These are phyloP conservation scores for Colletotrichum acutatum DNA, from an alignment of 2,329 filamentous ascomycete genomes.

Conservation along the genomic window DNA sequence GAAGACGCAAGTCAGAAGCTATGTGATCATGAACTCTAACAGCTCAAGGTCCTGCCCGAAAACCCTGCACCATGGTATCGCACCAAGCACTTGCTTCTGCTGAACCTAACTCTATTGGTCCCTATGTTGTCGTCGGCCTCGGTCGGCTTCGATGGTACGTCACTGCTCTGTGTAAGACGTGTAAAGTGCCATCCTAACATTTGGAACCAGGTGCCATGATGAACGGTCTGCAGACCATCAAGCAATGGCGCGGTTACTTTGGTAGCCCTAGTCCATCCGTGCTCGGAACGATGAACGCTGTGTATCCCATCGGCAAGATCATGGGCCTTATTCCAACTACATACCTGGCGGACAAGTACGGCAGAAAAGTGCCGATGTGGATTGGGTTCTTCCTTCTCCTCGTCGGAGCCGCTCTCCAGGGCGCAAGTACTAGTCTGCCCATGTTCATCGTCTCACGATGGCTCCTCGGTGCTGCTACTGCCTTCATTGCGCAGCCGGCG, in stretches of 20 bases:
- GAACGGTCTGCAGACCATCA: constrained; percentile 52
- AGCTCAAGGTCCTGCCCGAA: constrained; percentile 50
- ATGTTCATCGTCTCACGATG: constrained; percentile 49
- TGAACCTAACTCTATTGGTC: constrained; percentile 56
- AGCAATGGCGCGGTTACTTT: constrained; percentile 51
- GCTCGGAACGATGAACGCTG: constrained; percentile 32
- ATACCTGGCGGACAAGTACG: constrained; percentile 48
- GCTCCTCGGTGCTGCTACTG: constrained; percentile 47
- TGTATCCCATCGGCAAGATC: constrained; percentile 32
- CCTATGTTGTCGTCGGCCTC: constrained; percentile 55
- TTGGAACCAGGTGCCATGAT: constrained; percentile 45
- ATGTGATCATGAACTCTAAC: constrained; percentile 1
- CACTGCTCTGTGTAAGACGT: background rate
- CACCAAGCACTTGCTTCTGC: constrained; percentile 51
- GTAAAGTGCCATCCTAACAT: background rate
- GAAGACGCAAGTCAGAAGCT: constrained; percentile 8
- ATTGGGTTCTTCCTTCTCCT: constrained; percentile 45
- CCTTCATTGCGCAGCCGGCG: constrained; percentile 43
- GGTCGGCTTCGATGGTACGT: constrained; percentile 51
- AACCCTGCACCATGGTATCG: constrained; percentile 54
- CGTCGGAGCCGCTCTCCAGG: constrained; percentile 45
- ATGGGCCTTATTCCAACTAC: constrained; percentile 19
- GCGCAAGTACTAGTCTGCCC: constrained; percentile 35
- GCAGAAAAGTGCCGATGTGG: constrained; percentile 47
- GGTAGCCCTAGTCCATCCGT: constrained; percentile 11